Percentiles rank a stretch among this genome's conserved stretches.
phyloP scores from a whole-genome alignment of 164 flowering plant genomes.

The Amborella trichopoda region DNA sequence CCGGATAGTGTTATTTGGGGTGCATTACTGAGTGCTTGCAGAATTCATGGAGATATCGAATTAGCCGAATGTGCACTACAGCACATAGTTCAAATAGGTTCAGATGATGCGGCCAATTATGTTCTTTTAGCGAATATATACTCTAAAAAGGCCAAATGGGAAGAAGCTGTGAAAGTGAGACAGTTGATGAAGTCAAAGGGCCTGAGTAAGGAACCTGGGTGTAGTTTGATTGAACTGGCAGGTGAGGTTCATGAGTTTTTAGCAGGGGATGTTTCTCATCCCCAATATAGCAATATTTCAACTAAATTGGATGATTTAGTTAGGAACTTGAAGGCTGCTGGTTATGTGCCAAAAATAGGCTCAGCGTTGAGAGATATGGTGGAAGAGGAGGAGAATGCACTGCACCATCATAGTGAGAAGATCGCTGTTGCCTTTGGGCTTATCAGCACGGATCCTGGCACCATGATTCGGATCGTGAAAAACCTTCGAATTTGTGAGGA shows the following conservation, averaged over 20 bases:
- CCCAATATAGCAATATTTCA: conserved; percentile 11
- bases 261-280: conserved; percentile 23
- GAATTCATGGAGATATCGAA: conserved; percentile 12
- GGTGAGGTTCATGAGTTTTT: conserved; percentile 21
- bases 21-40: conserved; percentile 28
- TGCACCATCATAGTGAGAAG: conserved; percentile 28
- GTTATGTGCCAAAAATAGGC: conserved; percentile 15
- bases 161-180: conserved; percentile 18
- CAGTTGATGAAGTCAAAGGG: conserved; percentile 17
- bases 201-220: conserved; percentile 21
- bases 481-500: conserved; percentile 26
- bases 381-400: conserved; percentile 19
- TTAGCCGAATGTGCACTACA: conserved; percentile 17
- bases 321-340: conserved; percentile 11
- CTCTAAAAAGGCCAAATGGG: conserved; percentile 20
- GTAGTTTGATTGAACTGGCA: conserved; percentile 23
- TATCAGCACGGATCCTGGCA: conserved; percentile 9
- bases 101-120: conserved; percentile 17
- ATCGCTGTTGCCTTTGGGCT: conserved; percentile 28
- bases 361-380: conserved; percentile 16
- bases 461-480: conserved; percentile 18
- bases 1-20: conserved; percentile 31
- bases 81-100: conserved; percentile 11
- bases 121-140: conserved; percentile 28
- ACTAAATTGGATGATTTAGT: conserved; percentile 14